Evolutionary conservation across 768 basidiomycete genomes (phyloP).

Genomic region (Amanita exitialis): DNA sequence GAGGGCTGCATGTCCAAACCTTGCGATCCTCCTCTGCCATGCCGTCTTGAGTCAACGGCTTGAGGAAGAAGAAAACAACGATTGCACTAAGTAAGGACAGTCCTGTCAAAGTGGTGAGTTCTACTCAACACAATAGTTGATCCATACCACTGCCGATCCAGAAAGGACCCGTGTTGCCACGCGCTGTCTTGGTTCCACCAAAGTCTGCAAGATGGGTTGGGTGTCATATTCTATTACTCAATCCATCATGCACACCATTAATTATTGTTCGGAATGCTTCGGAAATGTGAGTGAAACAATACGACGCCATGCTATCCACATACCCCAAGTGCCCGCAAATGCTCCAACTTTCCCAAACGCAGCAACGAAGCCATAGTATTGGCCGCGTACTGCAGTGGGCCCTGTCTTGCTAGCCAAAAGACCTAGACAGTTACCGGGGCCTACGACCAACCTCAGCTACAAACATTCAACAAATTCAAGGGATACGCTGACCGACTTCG

Average conservation of each 20-base stretch:
- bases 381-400: conserved; percentile 80
- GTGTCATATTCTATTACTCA: background rate
- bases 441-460: conserved; percentile 17
- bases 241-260: conserved; percentile 26
- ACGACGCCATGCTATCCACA: conserved; percentile 13
- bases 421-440: conserved; percentile 81
- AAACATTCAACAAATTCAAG: background rate
- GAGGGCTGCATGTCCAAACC: conserved; percentile 25
- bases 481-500: conserved; percentile 54
- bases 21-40: conserved; percentile 68
- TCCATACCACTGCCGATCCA: conserved; percentile 68
- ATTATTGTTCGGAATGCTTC: conserved; percentile 63
- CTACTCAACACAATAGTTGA: background rate
- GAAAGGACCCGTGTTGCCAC: conserved; percentile 79
- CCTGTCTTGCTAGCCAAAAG: conserved; percentile 78
- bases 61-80: conserved; percentile 63
- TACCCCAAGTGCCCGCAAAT: conserved; percentile 75
- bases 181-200: conserved; percentile 37
- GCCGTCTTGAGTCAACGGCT: conserved; percentile 64
- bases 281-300: background rate
- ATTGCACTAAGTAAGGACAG: conserved; percentile 74
- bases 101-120: conserved; percentile 20
- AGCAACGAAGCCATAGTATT: conserved; percentile 80
- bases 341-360: conserved; percentile 82
- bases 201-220: conserved; percentile 34